phyloP scores from a whole-genome alignment of 441 rosid genomes.

The Lepidium campestre region DNA sequence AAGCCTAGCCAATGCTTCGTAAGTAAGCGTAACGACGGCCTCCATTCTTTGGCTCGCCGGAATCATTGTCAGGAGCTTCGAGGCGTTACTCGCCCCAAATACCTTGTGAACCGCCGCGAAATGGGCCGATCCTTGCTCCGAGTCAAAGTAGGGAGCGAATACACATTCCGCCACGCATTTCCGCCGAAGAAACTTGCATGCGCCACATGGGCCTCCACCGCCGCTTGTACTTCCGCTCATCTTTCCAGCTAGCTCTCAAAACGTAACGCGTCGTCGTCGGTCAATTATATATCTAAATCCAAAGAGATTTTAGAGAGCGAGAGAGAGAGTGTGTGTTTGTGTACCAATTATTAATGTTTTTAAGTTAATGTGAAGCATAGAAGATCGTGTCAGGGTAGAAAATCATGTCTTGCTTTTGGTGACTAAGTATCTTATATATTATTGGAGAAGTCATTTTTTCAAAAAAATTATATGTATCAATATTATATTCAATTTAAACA shows the following conservation, averaged over 20 bases:
- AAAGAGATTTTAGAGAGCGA: neutral
- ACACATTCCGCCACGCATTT: slow-evolving; percentile 69
- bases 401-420: slow-evolving; percentile 28
- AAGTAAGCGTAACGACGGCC: slow-evolving; percentile 59
- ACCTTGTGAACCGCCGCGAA: slow-evolving; percentile 78
- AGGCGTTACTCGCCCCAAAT: slow-evolving; percentile 76
- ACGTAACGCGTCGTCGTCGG: slow-evolving; percentile 9
- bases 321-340: neutral
- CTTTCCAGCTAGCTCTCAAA: neutral
- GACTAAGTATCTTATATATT: no score
- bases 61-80: slow-evolving; percentile 52
- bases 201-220: slow-evolving; percentile 67
- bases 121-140: slow-evolving; percentile 66
- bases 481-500: no score
- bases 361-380: slow-evolving; percentile 13
- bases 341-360: neutral
- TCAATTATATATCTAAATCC: neutral
- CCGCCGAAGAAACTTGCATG: slow-evolving; percentile 70
- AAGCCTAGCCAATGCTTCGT: slow-evolving; percentile 68
- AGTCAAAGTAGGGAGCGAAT: slow-evolving; percentile 72
- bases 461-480: no score
- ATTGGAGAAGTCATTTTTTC: no score
- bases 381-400: slow-evolving; percentile 29
- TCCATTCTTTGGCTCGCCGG: slow-evolving; percentile 57
- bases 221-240: slow-evolving; percentile 28